phyloP scores from a whole-genome alignment of 2,329 filamentous ascomycete genomes.

The Rachicladosporium sp. region DNA sequence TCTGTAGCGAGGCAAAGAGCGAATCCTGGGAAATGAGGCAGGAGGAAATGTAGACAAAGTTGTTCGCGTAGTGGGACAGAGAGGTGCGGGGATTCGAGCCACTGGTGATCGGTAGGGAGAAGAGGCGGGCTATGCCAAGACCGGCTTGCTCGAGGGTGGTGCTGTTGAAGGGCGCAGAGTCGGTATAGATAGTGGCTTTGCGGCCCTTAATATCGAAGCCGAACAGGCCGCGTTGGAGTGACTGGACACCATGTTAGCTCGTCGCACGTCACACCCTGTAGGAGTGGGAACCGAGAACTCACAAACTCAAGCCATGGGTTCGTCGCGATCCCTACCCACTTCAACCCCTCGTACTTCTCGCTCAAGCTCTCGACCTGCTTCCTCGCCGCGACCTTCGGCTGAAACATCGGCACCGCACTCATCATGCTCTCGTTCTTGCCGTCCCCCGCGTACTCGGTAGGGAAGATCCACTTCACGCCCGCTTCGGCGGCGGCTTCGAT shows the following conservation, averaged over 20 bases:
- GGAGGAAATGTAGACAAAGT: constrained; percentile 24
- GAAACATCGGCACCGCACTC: constrained; percentile 10
- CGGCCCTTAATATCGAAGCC: constrained; percentile 16
- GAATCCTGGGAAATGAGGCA: constrained; percentile 26
- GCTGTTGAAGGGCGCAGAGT: constrained; percentile 23
- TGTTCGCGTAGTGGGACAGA: constrained; percentile 20
- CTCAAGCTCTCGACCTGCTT: constrained; percentile 15
- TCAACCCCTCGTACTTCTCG: constrained; percentile 27
- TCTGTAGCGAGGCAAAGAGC: constrained; percentile 24
- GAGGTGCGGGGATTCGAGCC: constrained; percentile 22
- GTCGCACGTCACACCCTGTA: too few relatives aligned
- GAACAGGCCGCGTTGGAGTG: constrained; percentile 23
- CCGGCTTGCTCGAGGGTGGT: constrained; percentile 23
- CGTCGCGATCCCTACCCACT: constrained; percentile 19
- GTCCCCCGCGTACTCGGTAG: constrained; percentile 16
- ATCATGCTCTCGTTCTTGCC: constrained; percentile 10
- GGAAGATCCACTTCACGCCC: constrained; percentile 17
- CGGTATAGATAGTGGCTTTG: constrained; percentile 20
- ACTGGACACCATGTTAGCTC: too few relatives aligned
- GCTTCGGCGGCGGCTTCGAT: constrained; percentile 17
- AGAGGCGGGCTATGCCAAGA: constrained; percentile 20
- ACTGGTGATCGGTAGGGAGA: constrained; percentile 20
- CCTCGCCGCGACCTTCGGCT: constrained; percentile 8
- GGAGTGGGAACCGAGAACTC: not conserved
- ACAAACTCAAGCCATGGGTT: constrained; percentile 20